Conservation (phyloP, 495 filamentous ascomycete species). For the Neurospora sublineolata region DNA sequence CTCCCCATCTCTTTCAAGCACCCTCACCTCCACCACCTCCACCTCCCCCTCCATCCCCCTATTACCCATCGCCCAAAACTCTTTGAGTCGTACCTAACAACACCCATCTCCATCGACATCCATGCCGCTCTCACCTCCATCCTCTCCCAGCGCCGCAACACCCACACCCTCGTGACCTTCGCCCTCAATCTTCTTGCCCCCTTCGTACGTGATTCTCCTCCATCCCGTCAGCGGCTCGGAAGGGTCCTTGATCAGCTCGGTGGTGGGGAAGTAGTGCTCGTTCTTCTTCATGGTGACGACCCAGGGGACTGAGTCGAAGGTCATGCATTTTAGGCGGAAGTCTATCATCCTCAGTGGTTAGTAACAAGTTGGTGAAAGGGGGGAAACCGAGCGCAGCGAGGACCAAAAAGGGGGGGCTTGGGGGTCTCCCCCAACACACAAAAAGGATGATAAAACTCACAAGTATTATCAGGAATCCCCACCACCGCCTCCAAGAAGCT, state of each 20-base stretch:
- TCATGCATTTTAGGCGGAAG: slow-evolving; percentile 86
- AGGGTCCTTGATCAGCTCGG: slow-evolving; percentile 71
- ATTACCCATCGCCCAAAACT: not conserved
- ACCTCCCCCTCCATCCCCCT: not conserved
- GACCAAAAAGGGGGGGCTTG: not conserved
- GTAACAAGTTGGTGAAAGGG: not conserved
- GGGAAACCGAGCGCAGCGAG: not conserved
- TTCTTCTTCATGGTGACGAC: slow-evolving; percentile 99
- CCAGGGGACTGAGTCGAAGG: slow-evolving; percentile 96
- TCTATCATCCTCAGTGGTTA: slow-evolving; percentile 27
- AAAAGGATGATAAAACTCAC: slow-evolving; percentile 28
- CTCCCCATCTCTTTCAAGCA: too few relatives aligned
- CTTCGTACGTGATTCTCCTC: slow-evolving; percentile 61
- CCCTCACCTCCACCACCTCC: too few relatives aligned
- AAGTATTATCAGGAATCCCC: slow-evolving; percentile 90
- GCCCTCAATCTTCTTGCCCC: slow-evolving; percentile 38
- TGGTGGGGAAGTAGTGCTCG: slow-evolving; percentile 94
- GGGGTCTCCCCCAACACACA: not conserved
- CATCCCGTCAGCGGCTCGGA: slow-evolving; percentile 48
- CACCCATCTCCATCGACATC: slow-evolving; percentile 12
- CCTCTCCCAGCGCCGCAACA: slow-evolving; percentile 12
- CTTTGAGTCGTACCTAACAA: not conserved
- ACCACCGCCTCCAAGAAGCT: slow-evolving; percentile 66
- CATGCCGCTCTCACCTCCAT: slow-evolving; percentile 14
- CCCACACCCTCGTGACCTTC: slow-evolving; percentile 34